These are phyloP conservation scores for Taphrina confusa DNA, from an alignment of 1,139 yeast genomes.

Conservation along the genomic window DNA sequence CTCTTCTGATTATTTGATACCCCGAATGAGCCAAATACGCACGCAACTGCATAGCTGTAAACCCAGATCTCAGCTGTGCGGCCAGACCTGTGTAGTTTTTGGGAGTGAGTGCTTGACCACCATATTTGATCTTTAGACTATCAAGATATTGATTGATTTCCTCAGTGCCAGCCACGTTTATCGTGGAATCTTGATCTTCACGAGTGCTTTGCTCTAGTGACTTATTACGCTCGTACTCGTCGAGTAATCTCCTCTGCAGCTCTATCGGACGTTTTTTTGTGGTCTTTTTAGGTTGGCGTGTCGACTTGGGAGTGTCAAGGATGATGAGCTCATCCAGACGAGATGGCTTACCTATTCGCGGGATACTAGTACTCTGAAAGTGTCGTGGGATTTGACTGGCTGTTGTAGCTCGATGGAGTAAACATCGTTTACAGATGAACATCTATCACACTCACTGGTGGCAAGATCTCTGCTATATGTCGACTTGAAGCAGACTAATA, in stretches of 20 bases:
- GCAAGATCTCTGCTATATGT: too few relatives aligned
- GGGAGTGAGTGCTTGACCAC: not conserved
- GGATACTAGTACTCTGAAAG: not conserved
- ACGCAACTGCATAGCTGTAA: slow-evolving; percentile 4
- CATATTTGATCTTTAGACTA: not conserved
- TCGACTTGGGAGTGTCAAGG: slow-evolving; percentile 7
- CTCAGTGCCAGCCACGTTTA: not conserved
- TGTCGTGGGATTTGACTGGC: not conserved
- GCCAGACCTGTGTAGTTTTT: not conserved
- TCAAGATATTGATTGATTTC: not conserved
- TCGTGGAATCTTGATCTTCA: not conserved
- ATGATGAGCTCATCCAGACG: slow-evolving; percentile 1
- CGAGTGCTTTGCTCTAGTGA: not conserved
- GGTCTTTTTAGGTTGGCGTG: not conserved
- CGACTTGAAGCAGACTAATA: too few relatives aligned
- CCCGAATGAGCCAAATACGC: not conserved
- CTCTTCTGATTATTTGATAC: not conserved
- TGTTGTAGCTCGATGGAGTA: not conserved
- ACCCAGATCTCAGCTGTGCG: not conserved
- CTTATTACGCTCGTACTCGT: not conserved
- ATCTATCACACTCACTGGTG: too few relatives aligned
- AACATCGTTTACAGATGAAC: not conserved
- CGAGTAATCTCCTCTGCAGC: not conserved
- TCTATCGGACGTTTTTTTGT: not conserved
- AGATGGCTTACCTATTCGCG: not conserved